These are phyloP conservation scores for Saccharomyces hybrid DNA, from an alignment of 1,139 yeast genomes.

Conservation along the genomic window DNA sequence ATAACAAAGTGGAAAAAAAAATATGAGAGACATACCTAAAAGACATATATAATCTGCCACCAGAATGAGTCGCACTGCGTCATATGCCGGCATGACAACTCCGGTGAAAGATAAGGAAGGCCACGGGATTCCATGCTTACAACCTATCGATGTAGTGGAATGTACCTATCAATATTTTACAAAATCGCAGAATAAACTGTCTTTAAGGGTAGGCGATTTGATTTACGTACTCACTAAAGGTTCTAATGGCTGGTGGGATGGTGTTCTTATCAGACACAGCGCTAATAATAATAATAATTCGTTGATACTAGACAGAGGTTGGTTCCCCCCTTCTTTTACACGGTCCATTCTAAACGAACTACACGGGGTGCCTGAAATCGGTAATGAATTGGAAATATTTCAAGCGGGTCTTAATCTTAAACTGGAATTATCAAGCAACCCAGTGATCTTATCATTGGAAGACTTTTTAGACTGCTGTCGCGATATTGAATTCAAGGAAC, in stretches of 20 bases:
- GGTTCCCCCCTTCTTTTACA: constrained; percentile 54
- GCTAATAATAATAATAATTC: constrained; percentile 23
- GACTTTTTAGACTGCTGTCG: not conserved
- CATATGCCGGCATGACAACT: not conserved
- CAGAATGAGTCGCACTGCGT: not conserved
- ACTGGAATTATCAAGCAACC: not conserved
- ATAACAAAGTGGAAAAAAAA: not conserved
- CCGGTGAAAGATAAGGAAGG: not conserved
- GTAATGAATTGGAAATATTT: not conserved
- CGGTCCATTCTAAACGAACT: constrained; percentile 3
- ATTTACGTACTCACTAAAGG: constrained; percentile 39
- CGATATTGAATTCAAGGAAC: not conserved
- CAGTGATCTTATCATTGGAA: not conserved
- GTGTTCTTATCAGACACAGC: constrained; percentile 36
- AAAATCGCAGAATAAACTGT: constrained; percentile 6
- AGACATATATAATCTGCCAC: not conserved
- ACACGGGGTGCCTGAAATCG: not conserved
- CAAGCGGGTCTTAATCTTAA: not conserved
- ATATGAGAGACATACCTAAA: not conserved
- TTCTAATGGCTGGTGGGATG: constrained; percentile 74
- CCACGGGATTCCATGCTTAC: constrained; percentile 1
- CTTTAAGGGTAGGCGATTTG: constrained; percentile 26
- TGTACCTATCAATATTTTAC: constrained; percentile 8
- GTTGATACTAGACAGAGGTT: constrained; percentile 39
- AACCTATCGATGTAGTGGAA: constrained; percentile 12